A percentile compares a stretch with the other conserved stretches of the same genome.
Evolutionary conservation across 2,329 filamentous ascomycete genomes (phyloP).

Genomic region (Ceratocystis huliohia): DNA sequence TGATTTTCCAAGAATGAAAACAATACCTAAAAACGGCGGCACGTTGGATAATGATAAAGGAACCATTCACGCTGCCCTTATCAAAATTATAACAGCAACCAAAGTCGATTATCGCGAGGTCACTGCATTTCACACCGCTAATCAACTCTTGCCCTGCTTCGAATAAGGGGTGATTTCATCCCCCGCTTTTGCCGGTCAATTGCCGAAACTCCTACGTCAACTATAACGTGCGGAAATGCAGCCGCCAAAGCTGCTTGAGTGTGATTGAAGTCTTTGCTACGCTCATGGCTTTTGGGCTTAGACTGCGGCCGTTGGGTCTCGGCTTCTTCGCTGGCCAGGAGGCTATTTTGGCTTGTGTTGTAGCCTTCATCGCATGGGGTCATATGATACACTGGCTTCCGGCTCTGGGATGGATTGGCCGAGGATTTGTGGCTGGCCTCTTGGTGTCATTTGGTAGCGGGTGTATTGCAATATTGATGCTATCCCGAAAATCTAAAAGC

Average conservation of each 20-base stretch:
- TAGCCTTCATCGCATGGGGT: constrained; percentile 75
- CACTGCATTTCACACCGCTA: background rate
- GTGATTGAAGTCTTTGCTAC: background rate
- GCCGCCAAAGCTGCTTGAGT: background rate
- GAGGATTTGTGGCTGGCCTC: constrained; percentile 65
- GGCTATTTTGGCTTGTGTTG: constrained; percentile 54
- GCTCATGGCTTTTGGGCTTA: constrained; percentile 1
- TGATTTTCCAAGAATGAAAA: background rate
- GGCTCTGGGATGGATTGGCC: constrained; percentile 67
- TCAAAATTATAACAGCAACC: background rate
- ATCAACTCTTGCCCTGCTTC: background rate
- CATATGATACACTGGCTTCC: constrained; percentile 74
- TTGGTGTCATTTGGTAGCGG: constrained; percentile 43
- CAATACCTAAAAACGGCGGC: background rate
- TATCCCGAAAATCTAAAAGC: constrained; percentile 40
- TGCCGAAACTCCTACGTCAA: background rate
- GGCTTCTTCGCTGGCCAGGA: constrained; percentile 66
- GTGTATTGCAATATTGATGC: constrained; percentile 48
- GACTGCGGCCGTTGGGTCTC: constrained; percentile 25
- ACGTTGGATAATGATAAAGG: background rate
- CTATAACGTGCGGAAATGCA: constrained; percentile 14
- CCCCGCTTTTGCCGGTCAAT: background rate
- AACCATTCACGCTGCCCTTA: background rate
- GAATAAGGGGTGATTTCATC: background rate
- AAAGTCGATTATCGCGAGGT: background rate